Evolutionary conservation across 495 filamentous ascomycete genomes (phyloP).

Genomic region (Penicillium canescens): DNA sequence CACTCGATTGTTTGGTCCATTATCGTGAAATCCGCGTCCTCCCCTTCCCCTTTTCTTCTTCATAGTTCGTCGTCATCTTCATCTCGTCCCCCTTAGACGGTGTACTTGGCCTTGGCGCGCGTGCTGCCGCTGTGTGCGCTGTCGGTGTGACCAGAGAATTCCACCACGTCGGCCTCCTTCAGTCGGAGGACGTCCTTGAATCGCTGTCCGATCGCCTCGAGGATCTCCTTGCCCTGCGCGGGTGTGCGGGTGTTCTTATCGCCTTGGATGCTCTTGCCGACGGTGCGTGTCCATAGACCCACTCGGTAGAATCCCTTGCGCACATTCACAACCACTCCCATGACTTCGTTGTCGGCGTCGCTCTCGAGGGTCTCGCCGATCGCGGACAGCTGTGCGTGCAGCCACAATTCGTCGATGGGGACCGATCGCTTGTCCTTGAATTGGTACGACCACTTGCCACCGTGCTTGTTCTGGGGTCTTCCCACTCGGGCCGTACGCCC

Average conservation of each 20-base stretch:
- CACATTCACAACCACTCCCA: slow-evolving; percentile 99
- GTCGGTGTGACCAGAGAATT: slow-evolving; percentile 97
- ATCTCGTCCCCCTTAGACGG: slow-evolving; percentile 54
- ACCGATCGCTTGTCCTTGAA: slow-evolving; percentile 93
- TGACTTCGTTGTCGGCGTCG: slow-evolving; percentile 88
- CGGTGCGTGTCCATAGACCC: slow-evolving; percentile 88
- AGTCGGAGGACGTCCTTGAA: slow-evolving; percentile 91
- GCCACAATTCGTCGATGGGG: slow-evolving; percentile 94
- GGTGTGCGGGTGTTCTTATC: slow-evolving; percentile 69
- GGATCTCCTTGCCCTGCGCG: slow-evolving; percentile 80
- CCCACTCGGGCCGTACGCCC: slow-evolving; percentile 96
- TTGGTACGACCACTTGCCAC: slow-evolving; percentile 96
- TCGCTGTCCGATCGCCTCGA: slow-evolving; percentile 77
- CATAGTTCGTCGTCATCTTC: slow-evolving; percentile 2
- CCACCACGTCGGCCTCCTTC: slow-evolving; percentile 70
- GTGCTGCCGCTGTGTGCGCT: slow-evolving; percentile 89
- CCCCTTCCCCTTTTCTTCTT: background rate
- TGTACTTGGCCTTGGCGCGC: slow-evolving; percentile 91
- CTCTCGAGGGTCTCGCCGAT: slow-evolving; percentile 98
- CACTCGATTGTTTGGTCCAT: slow-evolving; percentile 13
- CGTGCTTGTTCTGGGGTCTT: slow-evolving; percentile 98
- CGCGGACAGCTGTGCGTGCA: slow-evolving; percentile 92
- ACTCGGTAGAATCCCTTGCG: slow-evolving; percentile 97
- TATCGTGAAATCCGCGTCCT: slow-evolving; percentile 9
- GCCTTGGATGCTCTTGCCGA: slow-evolving; percentile 75